phyloP scores from a whole-genome alignment of 2,329 filamentous ascomycete genomes.

The Fusarium sp. region DNA sequence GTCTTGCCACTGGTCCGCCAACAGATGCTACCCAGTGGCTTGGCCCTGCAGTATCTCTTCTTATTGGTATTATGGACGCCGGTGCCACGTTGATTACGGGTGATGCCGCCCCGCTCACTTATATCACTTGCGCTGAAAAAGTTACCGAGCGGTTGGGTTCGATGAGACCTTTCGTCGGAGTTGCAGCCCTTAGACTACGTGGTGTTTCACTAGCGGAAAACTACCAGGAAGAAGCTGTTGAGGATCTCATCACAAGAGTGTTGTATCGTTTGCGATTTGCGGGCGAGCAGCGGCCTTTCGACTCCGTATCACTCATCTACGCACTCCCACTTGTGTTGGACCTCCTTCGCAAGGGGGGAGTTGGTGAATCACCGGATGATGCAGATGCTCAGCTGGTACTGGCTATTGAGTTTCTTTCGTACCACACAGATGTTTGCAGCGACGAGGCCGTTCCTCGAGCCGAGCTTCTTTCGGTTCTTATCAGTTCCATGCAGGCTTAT shows the following conservation, averaged over 20 bases:
- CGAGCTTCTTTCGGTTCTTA: constrained; percentile 77
- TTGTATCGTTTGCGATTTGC: constrained; percentile 91
- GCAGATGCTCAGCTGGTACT: constrained; percentile 90
- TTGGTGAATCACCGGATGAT: constrained; percentile 79
- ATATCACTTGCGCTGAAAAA: constrained; percentile 82
- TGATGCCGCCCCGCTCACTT: constrained; percentile 80
- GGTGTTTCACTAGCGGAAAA: constrained; percentile 79
- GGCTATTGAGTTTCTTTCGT: constrained; percentile 87
- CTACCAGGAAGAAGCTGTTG: constrained; percentile 83
- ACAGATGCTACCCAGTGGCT: constrained; percentile 92
- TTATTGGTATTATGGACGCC: constrained; percentile 81
- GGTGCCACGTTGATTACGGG: constrained; percentile 87
- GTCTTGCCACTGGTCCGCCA: constrained; percentile 87
- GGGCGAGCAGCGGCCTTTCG: constrained; percentile 93
- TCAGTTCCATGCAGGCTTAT: constrained; percentile 87
- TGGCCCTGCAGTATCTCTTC: constrained; percentile 78
- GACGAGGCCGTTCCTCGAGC: constrained; percentile 82
- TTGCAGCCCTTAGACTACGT: constrained; percentile 85
- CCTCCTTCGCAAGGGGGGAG: constrained; percentile 82
- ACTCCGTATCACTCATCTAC: constrained; percentile 88
- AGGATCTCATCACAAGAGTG: constrained; percentile 86
- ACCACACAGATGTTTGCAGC: constrained; percentile 84
- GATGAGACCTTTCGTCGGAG: constrained; percentile 84
- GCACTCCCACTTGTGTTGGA: constrained; percentile 84
- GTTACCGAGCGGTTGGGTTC: constrained; percentile 80